These are phyloP conservation scores for Hymenoscyphus albidus DNA, from an alignment of 2,329 filamentous ascomycete species.

Conservation along the genomic window DNA sequence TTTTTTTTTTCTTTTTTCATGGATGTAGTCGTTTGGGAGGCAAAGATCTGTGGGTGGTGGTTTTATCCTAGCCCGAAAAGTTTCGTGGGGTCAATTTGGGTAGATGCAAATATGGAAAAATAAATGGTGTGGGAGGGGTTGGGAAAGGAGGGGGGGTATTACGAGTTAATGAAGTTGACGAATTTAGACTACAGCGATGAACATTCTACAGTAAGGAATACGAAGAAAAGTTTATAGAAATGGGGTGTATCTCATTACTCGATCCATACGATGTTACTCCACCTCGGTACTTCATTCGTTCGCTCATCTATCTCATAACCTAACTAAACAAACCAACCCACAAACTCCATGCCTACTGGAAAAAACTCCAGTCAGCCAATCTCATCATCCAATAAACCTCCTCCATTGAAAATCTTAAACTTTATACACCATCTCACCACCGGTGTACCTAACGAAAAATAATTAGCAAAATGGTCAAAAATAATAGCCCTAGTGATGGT, in stretches of 20 bases:
- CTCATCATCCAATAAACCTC: not conserved
- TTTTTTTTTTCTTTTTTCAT: no score
- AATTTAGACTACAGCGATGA: not conserved
- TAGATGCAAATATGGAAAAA: not conserved
- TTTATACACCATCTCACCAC: slow-evolving; percentile 66
- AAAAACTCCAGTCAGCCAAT: not conserved
- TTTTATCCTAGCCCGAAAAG: not conserved
- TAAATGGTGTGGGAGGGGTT: not conserved
- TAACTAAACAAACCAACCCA: not conserved
- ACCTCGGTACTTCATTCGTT: not conserved
- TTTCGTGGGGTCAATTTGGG: not conserved
- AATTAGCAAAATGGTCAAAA: slow-evolving; percentile 10
- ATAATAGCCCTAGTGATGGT: not conserved
- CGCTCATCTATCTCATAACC: not conserved
- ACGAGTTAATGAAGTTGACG: not conserved
- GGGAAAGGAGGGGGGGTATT: not conserved
- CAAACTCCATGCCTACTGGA: slow-evolving; percentile 9
- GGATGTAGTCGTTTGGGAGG: no score
- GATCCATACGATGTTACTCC: not conserved
- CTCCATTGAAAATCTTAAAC: slow-evolving; percentile 44
- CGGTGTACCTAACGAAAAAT: slow-evolving; percentile 46
- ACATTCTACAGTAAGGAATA: not conserved
- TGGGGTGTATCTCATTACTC: slow-evolving; percentile 3
- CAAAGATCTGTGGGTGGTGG: not conserved
- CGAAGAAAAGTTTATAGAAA: not conserved